These are phyloP conservation scores for Krasilnikovozyma curviuscula DNA, from an alignment of 768 basidiomycete genomes.

Conservation along the genomic window DNA sequence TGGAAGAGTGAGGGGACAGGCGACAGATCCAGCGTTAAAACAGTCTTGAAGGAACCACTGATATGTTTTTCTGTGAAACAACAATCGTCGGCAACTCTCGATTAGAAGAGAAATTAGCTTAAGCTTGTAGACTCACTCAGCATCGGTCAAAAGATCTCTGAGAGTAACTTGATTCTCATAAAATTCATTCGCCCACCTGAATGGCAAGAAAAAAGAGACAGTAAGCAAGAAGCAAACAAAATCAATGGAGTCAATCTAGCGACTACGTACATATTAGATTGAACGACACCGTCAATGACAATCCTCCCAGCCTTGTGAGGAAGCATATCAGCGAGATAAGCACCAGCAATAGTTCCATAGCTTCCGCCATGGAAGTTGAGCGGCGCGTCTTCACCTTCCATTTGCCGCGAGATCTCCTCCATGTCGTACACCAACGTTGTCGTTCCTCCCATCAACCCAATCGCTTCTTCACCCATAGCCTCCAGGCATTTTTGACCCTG, in stretches of 20 bases:
- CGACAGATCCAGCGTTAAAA: neutral
- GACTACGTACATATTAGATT: no score
- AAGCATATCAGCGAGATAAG: constrained; percentile 11
- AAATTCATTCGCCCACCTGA: no score
- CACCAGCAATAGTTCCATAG: constrained; percentile 14
- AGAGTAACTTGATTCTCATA: no score
- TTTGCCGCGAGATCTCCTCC: constrained; percentile 6
- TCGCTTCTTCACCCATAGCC: constrained; percentile 6
- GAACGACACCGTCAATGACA: constrained; percentile 12
- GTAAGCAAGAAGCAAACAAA: no score
- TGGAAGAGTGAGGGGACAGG: constrained; percentile 3
- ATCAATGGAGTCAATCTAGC: no score
- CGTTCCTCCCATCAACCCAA: constrained; percentile 14
- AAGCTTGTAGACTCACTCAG: no score
- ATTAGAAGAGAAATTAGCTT: no score
- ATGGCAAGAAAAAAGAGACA: no score
- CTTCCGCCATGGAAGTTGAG: constrained; percentile 13
- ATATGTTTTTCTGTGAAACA: neutral
- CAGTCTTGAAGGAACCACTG: constrained; percentile 8
- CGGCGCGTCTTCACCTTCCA: constrained; percentile 11
- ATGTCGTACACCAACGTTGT: constrained; percentile 14
- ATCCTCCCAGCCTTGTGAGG: constrained; percentile 7
- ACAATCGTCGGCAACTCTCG: no score
- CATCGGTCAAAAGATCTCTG: no score
- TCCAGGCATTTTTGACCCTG: constrained; percentile 7